Evolutionary conservation across 371 early-diverging fungal species (phyloP), one percentile per base, ranked within the genome.

Genomic region (Caulochytrium protostelioides): DNA sequence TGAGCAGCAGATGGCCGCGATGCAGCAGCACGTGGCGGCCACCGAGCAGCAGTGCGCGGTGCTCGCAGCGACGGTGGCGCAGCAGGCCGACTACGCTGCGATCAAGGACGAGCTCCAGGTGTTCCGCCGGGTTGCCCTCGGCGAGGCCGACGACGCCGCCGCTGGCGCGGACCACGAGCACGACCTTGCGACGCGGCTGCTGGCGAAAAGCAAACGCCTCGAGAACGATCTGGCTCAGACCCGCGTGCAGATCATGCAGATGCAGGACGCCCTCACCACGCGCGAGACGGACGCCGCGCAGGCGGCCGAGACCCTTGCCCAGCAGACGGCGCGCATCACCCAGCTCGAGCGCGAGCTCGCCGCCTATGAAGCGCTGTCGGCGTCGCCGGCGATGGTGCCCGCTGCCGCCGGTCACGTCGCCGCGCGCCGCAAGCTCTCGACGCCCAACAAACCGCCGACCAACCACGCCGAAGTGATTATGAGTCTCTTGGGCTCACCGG

Each of bases 31-130:
- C 3, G 37, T 63, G 12, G 54, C 57, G 20, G 61, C 49, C 22
- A 64, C 66, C 19, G 28, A 73, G 18, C 52, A 56, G 33, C 44
- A 49, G 25, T 63, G 51, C 43, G 61, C 62, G 12, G n/a, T n/a
- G n/a, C n/a, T n/a, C n/a, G n/a, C n/a, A n/a, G 43, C 50, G 19
- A 28, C 45, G 23, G 37, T 55, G 4, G 34, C 35, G 1, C 39
- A 37, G 23, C 49, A 37, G 15, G 50, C 45, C 5, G 84, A 87
- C 41, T 87, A 87, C 28, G 76, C 77, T 30, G 74, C 77, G 38
- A 73, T 87, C 29, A 79, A 79, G 45, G 62, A 74, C 18, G 89
- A 87, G 39, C 55, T 87, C 19, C 73, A 76, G 16, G 65, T 87
- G 22, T 65, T 87, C 54, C 83, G 82, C 61, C 77, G 71, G 54